Percentiles rank a stretch among this genome's conserved stretches.
These are phyloP conservation scores for Xanthoceras sorbifolium DNA, from an alignment of 345 rosid genomes.

Conservation along the genomic window DNA sequence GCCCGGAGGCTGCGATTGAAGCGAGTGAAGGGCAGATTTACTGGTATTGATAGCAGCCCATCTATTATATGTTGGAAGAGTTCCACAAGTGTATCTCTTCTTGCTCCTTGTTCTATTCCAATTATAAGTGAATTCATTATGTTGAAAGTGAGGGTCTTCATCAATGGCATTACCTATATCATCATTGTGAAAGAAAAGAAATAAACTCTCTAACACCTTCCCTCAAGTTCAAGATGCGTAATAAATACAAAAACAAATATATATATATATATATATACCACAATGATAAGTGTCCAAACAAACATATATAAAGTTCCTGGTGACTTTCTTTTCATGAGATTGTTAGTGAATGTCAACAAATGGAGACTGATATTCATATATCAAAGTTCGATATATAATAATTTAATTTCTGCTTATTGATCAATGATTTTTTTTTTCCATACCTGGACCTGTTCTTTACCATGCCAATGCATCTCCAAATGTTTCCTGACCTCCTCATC, in stretches of 20 bases:
- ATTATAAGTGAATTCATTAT: slow-evolving; percentile 29
- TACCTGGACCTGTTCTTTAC: slow-evolving; percentile 33
- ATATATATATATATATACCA: no score
- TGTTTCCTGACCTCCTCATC: slow-evolving; percentile 35
- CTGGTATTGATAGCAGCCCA: slow-evolving; percentile 30
- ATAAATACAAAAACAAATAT: background rate
- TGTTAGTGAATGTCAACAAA: no score
- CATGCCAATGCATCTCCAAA: slow-evolving; percentile 36
- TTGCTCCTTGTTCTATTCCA: slow-evolving; percentile 31
- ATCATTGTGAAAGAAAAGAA: no score
- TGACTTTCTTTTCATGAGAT: no score
- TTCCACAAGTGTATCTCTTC: slow-evolving; percentile 15
- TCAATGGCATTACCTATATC: slow-evolving; percentile 30
- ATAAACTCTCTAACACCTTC: background rate
- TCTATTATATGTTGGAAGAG: slow-evolving; percentile 18
- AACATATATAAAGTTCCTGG: no score
- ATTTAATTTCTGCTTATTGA: no score
- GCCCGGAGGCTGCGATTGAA: slow-evolving; percentile 21
- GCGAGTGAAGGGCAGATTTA: slow-evolving; percentile 34
- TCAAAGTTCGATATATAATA: no score
- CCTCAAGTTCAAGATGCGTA: background rate
- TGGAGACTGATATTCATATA: no score
- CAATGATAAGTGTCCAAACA: no score
- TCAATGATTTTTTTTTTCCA: background rate
- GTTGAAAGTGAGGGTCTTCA: slow-evolving; percentile 44